phyloP scores from a whole-genome alignment of 2,329 filamentous ascomycete genomes.

The Incumbomyces delicatus region DNA sequence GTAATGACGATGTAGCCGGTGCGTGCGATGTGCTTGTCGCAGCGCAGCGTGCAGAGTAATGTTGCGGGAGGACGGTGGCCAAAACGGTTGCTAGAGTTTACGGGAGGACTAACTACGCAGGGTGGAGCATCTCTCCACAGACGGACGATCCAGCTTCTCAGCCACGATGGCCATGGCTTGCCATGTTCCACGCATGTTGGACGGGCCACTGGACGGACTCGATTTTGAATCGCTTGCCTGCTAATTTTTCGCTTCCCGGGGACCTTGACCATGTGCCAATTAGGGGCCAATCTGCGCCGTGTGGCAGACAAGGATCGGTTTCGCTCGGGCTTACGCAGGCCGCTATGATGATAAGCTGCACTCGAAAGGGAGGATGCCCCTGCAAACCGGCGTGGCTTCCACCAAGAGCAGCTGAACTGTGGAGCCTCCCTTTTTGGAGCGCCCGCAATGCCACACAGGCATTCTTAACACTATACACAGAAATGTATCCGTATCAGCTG shows the following conservation, averaged over 20 bases:
- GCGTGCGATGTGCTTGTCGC: no score
- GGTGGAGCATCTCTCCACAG: constrained; percentile 1
- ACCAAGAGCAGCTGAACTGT: neutral
- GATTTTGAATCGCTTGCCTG: no score
- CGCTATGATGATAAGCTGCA: neutral
- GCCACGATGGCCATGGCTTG: neutral
- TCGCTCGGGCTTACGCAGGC: neutral
- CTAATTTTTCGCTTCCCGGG: no score
- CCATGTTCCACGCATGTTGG: neutral
- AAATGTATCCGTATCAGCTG: no score
- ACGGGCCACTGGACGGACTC: neutral
- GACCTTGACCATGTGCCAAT: constrained; percentile 2
- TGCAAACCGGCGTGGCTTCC: no score
- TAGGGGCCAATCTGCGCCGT: neutral
- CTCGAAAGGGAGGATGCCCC: neutral
- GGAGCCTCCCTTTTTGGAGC: neutral
- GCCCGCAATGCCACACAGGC: no score
- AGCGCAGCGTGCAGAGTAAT: no score
- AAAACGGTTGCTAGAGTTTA: neutral
- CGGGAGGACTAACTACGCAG: neutral
- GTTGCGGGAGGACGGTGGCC: no score
- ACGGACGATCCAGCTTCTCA: constrained; percentile 1
- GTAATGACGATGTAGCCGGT: no score
- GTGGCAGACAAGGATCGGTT: constrained; percentile 1
- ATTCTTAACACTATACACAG: no score